phyloP scores from a whole-genome alignment of 345 rosid species.

The Orychophragmus violaceus region DNA sequence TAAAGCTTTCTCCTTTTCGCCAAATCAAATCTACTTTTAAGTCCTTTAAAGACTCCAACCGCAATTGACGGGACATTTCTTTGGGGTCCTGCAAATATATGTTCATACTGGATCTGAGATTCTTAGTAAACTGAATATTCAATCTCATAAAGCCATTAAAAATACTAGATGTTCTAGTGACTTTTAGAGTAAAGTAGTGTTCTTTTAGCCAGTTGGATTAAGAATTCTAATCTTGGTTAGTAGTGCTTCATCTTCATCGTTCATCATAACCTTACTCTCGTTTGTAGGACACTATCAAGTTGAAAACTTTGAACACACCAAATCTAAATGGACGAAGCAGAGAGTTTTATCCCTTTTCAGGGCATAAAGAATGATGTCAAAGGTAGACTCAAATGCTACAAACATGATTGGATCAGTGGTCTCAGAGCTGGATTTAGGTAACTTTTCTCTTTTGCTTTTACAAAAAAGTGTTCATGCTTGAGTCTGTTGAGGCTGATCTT shows the following conservation, averaged over 20 bases:
- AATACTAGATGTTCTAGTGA: neutral
- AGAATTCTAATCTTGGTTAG: neutral
- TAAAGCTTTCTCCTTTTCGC: slow-evolving; percentile 19
- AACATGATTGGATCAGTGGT: slow-evolving; percentile 88
- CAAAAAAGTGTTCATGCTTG: neutral
- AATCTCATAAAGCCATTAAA: neutral
- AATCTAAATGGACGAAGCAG: slow-evolving; percentile 49
- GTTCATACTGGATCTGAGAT: slow-evolving; percentile 33
- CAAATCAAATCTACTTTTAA: slow-evolving; percentile 28
- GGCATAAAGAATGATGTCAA: slow-evolving; percentile 76
- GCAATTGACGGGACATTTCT: slow-evolving; percentile 3
- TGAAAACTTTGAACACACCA: neutral
- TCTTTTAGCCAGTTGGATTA: neutral
- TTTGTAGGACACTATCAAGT: slow-evolving; percentile 16
- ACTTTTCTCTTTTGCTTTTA: neutral
- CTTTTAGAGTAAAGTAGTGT: neutral
- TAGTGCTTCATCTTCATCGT: neutral
- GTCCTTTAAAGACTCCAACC: slow-evolving; percentile 2
- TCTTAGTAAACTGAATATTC: neutral
- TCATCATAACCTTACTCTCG: neutral
- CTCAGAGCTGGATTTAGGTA: slow-evolving; percentile 79
- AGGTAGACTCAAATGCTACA: slow-evolving; percentile 76
- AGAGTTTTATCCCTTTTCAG: slow-evolving; percentile 79
- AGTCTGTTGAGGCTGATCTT: neutral
- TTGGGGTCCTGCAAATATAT: slow-evolving; percentile 14